phyloP scores from a whole-genome alignment of 306 rosid genomes.

The Coriaria nepalensis region DNA sequence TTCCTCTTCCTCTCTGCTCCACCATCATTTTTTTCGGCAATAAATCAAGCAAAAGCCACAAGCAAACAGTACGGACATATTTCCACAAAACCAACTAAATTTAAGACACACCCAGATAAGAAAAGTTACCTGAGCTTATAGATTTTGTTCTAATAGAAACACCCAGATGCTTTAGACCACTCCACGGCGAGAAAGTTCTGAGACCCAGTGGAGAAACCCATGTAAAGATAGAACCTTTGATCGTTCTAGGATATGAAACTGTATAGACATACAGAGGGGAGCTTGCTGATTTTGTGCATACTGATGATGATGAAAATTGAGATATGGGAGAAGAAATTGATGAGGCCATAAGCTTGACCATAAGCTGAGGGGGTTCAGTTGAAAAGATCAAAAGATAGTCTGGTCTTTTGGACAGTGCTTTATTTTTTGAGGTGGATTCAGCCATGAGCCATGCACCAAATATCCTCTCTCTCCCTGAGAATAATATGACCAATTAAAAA shows the following conservation, averaged over 20 bases:
- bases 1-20: slow-evolving; percentile 44
- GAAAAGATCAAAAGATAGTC: background rate
- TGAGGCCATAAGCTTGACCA: slow-evolving; percentile 47
- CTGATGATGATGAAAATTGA: slow-evolving; percentile 23
- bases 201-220: slow-evolving; percentile 37
- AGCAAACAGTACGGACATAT: background rate
- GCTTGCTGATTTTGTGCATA: slow-evolving; percentile 18
- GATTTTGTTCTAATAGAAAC: slow-evolving; percentile 33
- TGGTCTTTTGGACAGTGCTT: background rate
- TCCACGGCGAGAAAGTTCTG: slow-evolving; percentile 58
- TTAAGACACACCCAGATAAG: background rate
- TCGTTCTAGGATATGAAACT: slow-evolving; percentile 16
- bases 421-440: background rate
- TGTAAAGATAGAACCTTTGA: slow-evolving; percentile 24
- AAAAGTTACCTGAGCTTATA: slow-evolving; percentile 26
- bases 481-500: too few species aligned
- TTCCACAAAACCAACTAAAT: background rate
- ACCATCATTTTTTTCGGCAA: background rate
- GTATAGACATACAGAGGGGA: slow-evolving; percentile 19
- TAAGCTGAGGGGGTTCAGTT: background rate
- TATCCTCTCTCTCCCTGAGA: background rate
- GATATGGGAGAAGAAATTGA: slow-evolving; percentile 27
- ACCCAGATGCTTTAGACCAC: slow-evolving; percentile 67
- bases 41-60: background rate
- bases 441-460: slow-evolving; percentile 1